Evolutionary conservation across 1,139 yeast species (phyloP).

Genomic region (Saccharomycopsis phalli): DNA sequence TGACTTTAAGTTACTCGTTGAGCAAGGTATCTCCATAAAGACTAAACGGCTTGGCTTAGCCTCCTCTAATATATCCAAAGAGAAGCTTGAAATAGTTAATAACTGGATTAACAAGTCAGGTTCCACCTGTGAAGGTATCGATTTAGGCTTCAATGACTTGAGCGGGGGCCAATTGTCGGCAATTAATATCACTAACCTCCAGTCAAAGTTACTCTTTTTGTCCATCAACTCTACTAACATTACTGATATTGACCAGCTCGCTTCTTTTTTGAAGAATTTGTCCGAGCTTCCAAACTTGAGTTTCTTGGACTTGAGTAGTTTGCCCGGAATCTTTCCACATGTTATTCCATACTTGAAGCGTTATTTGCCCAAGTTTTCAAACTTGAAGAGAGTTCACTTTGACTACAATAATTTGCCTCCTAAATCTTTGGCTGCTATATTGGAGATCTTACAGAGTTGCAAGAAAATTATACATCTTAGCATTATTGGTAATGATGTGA

Average conservation of each 20-base stretch:
- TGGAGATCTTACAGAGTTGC: constrained; percentile 64
- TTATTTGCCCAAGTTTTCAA: constrained; percentile 55
- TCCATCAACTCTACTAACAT: constrained; percentile 66
- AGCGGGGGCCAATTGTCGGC: constrained; percentile 37
- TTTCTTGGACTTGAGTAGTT: constrained; percentile 68
- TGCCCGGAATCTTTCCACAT: constrained; percentile 67
- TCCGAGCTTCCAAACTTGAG: constrained; percentile 48
- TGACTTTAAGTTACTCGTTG: constrained; percentile 42
- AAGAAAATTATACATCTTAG: constrained; percentile 69
- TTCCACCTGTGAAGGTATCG: constrained; percentile 67
- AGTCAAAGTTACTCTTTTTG: constrained; percentile 43
- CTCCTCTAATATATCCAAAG: constrained; percentile 49
- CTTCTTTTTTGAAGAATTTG: constrained; percentile 43
- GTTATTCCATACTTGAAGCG: constrained; percentile 53
- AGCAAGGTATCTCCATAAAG: constrained; percentile 40
- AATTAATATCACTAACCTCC: constrained; percentile 25
- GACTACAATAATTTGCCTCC: constrained; percentile 63
- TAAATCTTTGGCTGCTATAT: constrained; percentile 55
- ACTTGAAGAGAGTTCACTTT: constrained; percentile 64
- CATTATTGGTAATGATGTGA: constrained; percentile 36
- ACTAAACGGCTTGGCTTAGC: constrained; percentile 77
- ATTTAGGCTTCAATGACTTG: constrained; percentile 75
- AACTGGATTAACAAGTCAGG: constrained; percentile 51
- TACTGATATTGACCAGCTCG: constrained; percentile 43
- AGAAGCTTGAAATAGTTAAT: constrained; percentile 48